phyloP scores from a whole-genome alignment of 2,329 filamentous ascomycete genomes.

The Colletotrichum tropicicola region DNA sequence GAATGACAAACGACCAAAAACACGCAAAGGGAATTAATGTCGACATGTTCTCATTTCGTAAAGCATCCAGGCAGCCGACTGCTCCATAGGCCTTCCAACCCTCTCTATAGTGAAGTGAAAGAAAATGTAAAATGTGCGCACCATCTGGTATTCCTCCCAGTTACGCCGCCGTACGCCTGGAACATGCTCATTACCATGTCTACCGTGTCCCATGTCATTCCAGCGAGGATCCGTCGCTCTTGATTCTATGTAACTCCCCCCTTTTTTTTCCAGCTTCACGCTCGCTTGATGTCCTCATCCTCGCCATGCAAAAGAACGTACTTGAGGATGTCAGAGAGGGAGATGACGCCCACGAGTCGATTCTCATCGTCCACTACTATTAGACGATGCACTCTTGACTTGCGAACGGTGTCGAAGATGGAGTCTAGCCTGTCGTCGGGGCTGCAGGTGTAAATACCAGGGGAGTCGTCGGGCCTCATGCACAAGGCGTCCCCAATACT shows the following conservation, averaged over 20 bases:
- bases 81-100: constrained; percentile 7
- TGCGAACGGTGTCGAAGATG: constrained; percentile 96
- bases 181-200: constrained; percentile 37
- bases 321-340: constrained; percentile 94
- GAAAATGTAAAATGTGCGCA: constrained; percentile 20
- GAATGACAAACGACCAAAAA: not conserved
- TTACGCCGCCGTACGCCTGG: constrained; percentile 42
- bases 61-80: constrained; percentile 23
- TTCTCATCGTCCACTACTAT: constrained; percentile 93
- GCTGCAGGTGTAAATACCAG: constrained; percentile 95
- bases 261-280: constrained; percentile 16
- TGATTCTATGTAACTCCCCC: constrained; percentile 24
- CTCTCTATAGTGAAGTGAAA: constrained; percentile 31
- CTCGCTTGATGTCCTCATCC: constrained; percentile 52
- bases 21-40: not conserved
- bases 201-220: constrained; percentile 29
- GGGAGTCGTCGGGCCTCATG: constrained; percentile 88
- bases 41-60: constrained; percentile 29
- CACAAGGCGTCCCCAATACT: constrained; percentile 89
- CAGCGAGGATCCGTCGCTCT: constrained; percentile 30
- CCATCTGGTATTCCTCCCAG: constrained; percentile 31
- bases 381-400: constrained; percentile 91
- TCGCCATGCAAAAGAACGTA: constrained; percentile 89
- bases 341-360: constrained; percentile 87
- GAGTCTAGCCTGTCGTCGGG: constrained; percentile 92